Evolutionary conservation across 495 filamentous ascomycete genomes (phyloP).

Genomic region (Bryoglossum gracile): DNA sequence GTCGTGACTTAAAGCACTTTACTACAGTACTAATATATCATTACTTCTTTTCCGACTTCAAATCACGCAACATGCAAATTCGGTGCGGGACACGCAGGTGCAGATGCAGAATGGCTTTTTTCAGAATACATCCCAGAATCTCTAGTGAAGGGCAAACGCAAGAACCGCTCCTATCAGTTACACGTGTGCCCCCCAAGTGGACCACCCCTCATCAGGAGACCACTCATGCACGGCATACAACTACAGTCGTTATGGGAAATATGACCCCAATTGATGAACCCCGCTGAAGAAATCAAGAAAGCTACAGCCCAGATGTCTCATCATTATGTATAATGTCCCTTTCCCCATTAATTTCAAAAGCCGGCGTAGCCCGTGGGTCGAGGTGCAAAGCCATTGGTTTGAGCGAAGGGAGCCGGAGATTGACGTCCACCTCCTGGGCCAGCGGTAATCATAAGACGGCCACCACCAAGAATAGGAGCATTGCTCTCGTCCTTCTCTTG

Average conservation of each 20-base stretch:
- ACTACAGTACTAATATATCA: too few relatives aligned
- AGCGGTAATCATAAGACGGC: slow-evolving; percentile 96
- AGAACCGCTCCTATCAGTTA: slow-evolving; percentile 25
- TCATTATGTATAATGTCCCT: slow-evolving; percentile 23
- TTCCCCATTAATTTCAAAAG: slow-evolving; percentile 37
- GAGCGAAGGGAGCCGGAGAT: slow-evolving; percentile 57
- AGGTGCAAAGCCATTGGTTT: slow-evolving; percentile 74
- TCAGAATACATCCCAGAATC: slow-evolving; percentile 26
- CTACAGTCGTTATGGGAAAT: slow-evolving; percentile 21
- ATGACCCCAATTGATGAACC: slow-evolving; percentile 9
- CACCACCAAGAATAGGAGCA: slow-evolving; percentile 85
- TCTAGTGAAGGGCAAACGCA: slow-evolving; percentile 14
- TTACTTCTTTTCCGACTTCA: too few relatives aligned
- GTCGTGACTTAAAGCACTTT: too few relatives aligned
- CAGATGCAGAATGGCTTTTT: slow-evolving; percentile 20
- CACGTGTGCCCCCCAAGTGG: slow-evolving; percentile 10
- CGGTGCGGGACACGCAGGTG: slow-evolving; percentile 2
- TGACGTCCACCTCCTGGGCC: slow-evolving; percentile 53
- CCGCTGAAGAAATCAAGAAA: slow-evolving; percentile 18
- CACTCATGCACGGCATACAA: slow-evolving; percentile 19
- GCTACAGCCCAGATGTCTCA: slow-evolving; percentile 12
- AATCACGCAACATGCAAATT: background rate
- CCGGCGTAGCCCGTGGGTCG: slow-evolving; percentile 65
- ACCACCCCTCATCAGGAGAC: slow-evolving; percentile 1
- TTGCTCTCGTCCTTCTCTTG: slow-evolving; percentile 86